Conservation (phyloP, 768 basidiomycete species). For the Steccherinum ochraceum region DNA sequence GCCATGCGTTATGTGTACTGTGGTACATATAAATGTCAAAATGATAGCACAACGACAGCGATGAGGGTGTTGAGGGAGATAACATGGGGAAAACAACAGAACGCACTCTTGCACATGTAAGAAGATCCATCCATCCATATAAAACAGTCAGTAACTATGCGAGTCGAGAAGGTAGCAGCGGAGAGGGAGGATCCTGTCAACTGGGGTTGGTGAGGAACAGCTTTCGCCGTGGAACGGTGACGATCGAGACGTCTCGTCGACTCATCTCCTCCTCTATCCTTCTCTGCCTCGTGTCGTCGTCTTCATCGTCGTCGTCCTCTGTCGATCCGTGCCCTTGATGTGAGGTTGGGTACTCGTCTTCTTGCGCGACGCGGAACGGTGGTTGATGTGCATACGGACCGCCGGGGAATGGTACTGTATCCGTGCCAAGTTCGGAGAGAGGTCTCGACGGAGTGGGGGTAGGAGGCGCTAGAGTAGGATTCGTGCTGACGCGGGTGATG, state of each 20-base stretch:
- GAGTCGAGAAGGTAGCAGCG: too few species aligned
- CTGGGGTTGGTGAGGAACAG: conserved; percentile 67
- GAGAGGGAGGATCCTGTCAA: too few species aligned
- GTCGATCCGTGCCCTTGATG: conserved; percentile 39
- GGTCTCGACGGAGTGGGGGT: conserved; percentile 34
- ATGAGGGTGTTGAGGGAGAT: conserved; percentile 20
- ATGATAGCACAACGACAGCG: conserved; percentile 9
- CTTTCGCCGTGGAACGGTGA: conserved; percentile 66
- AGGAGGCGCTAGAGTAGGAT: conserved; percentile 17
- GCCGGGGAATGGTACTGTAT: conserved; percentile 39
- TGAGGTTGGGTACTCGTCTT: conserved; percentile 32
- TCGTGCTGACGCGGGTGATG: conserved; percentile 36
- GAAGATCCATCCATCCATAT: neutral
- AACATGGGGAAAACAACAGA: conserved; percentile 3
- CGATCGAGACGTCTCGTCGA: conserved; percentile 77
- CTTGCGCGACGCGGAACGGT: conserved; percentile 43
- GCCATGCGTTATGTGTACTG: neutral
- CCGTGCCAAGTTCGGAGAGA: conserved; percentile 32
- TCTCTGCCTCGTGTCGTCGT: conserved; percentile 67
- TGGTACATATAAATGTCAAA: conserved; percentile 1
- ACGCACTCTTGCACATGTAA: neutral
- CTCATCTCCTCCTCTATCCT: conserved; percentile 80
- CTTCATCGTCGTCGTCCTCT: conserved; percentile 63
- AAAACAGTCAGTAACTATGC: neutral
- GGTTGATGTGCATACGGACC: conserved; percentile 71